Conservation (phyloP, 2,329 filamentous ascomycete species). For the Aspergillus luchuensis region DNA sequence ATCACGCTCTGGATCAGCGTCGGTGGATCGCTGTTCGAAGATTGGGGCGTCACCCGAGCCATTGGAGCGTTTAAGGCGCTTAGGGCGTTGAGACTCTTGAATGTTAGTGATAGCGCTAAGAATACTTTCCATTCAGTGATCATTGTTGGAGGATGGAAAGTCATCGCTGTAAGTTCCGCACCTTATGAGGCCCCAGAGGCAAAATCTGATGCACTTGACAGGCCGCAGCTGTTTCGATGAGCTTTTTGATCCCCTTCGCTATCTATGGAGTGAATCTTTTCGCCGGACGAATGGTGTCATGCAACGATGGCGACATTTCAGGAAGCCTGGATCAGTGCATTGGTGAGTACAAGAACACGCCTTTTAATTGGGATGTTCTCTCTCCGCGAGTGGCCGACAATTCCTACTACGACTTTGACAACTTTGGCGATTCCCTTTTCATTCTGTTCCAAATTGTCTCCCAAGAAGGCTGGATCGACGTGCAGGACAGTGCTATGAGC, state of each 20-base stretch:
- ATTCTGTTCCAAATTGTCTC: conserved; percentile 98
- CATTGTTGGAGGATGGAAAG: conserved; percentile 90
- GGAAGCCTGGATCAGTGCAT: conserved; percentile 69
- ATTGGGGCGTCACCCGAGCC: conserved; percentile 82
- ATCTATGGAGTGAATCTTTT: conserved; percentile 96
- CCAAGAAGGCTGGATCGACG: conserved; percentile 95
- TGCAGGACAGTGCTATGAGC: conserved; percentile 80
- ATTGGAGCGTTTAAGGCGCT: conserved; percentile 97
- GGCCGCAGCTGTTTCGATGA: conserved; percentile 90
- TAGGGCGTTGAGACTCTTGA: conserved; percentile 84
- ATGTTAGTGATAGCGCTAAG: conserved; percentile 92
- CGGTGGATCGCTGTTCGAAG: conserved; percentile 74
- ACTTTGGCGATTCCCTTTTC: conserved; percentile 90
- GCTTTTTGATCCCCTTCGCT: conserved; percentile 91
- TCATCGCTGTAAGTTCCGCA: conserved; percentile 67
- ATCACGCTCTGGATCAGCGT: conserved; percentile 96
- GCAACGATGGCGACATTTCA: conserved; percentile 71
- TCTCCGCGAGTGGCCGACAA: conserved; percentile 81
- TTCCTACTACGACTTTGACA: conserved; percentile 87
- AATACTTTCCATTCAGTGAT: conserved; percentile 97
- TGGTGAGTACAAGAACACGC: conserved; percentile 75
- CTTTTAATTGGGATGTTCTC: conserved; percentile 81
- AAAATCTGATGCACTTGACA: conserved; percentile 22
- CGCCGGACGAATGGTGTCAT: conserved; percentile 74
- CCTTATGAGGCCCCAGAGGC: neutral